Evolutionary conservation across 192 early-diverging fungal genomes (phyloP).

Genomic region (Coemansia sp.): DNA sequence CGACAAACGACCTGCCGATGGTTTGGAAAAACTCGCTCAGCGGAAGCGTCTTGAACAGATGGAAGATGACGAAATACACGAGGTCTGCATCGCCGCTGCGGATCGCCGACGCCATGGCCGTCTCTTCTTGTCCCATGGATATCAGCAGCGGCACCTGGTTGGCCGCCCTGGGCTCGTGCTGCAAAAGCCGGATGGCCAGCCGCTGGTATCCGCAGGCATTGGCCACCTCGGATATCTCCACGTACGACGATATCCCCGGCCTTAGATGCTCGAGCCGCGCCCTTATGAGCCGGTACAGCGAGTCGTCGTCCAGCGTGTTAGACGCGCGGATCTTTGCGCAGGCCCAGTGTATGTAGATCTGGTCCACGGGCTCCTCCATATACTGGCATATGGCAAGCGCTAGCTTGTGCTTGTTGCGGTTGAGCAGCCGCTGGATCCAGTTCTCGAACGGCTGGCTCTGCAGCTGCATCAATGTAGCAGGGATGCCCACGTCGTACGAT

Average conservation of each 20-base stretch:
- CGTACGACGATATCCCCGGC: conserved; percentile 69
- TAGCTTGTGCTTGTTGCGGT: conserved; percentile 79
- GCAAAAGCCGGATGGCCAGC: conserved; percentile 76
- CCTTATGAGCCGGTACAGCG: conserved; percentile 72
- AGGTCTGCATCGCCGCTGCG: conserved; percentile 95
- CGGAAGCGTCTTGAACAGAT: conserved; percentile 79
- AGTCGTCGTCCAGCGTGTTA: conserved; percentile 79
- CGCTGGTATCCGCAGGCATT: conserved; percentile 76
- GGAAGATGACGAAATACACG: conserved; percentile 89
- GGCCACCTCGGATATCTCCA: conserved; percentile 90
- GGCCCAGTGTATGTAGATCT: conserved; percentile 94
- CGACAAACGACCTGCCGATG: conserved; percentile 75
- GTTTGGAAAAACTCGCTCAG: conserved; percentile 89
- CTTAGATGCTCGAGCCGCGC: conserved; percentile 71
- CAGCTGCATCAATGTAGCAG: conserved; percentile 80
- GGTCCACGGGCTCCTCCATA: conserved; percentile 70
- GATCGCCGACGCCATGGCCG: conserved; percentile 86
- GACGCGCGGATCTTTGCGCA: conserved; percentile 86
- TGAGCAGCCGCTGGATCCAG: conserved; percentile 77
- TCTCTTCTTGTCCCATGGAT: conserved; percentile 86
- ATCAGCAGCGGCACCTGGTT: conserved; percentile 94
- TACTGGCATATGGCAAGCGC: conserved; percentile 84
- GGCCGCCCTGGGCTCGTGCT: conserved; percentile 90
- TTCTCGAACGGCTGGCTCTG: conserved; percentile 71
- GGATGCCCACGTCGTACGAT: conserved; percentile 82